Percentiles rank a stretch among this genome's conserved stretches.
phyloP scores from a whole-genome alignment of 495 filamentous ascomycete species.

The Aspergillus hancockii region DNA sequence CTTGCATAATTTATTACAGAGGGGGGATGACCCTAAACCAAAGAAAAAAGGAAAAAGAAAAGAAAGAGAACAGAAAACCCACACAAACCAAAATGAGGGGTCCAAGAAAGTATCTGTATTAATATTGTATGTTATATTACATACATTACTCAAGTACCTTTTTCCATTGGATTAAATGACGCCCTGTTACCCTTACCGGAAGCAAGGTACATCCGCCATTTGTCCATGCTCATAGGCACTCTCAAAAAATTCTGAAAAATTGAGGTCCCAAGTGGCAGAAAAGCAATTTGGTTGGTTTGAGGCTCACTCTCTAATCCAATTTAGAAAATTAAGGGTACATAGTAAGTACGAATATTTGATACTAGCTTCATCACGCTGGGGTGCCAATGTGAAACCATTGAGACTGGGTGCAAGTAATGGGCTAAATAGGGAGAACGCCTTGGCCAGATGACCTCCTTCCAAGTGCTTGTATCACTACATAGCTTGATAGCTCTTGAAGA shows the following conservation, averaged over 20 bases:
- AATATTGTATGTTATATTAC: constrained; percentile 2
- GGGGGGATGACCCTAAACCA: neutral
- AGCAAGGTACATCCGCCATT: constrained; percentile 11
- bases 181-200: constrained; percentile 18
- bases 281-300: constrained; percentile 11
- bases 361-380: constrained; percentile 21
- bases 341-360: neutral
- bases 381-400: constrained; percentile 25
- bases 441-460: constrained; percentile 28
- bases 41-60: no score
- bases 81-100: constrained; percentile 7
- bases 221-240: neutral
- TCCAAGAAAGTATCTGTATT: neutral
- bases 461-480: constrained; percentile 11
- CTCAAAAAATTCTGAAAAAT: neutral
- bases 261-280: neutral
- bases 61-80: neutral
- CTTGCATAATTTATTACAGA: neutral
- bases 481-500: no score
- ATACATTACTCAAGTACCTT: neutral
- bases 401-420: constrained; percentile 22
- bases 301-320: neutral
- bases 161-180: constrained; percentile 4
- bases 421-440: constrained; percentile 7
- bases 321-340: neutral